Conservation (phyloP, 2,329 filamentous ascomycete genomes). For the Volutella citrinella region DNA sequence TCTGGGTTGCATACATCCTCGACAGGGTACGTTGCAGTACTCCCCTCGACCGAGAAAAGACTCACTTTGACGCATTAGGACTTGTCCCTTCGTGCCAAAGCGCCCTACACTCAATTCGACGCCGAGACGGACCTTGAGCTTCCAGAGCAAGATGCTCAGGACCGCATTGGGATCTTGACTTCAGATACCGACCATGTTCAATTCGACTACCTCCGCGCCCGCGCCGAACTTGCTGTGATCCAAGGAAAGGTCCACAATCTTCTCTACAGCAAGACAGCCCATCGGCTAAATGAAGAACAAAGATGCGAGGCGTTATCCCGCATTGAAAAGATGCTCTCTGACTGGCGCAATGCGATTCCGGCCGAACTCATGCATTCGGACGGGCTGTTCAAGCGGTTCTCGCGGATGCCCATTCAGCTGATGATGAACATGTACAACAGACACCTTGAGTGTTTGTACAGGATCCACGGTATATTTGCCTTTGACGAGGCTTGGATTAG, state of each 20-base stretch:
- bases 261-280: conserved; percentile 9
- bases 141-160: conserved; percentile 13
- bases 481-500: conserved; percentile 18
- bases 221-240: conserved; percentile 15
- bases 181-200: conserved; percentile 4
- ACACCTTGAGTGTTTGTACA: conserved; percentile 14
- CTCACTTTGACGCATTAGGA: conserved; percentile 21
- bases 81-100: conserved; percentile 30
- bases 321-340: conserved; percentile 10
- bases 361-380: conserved; percentile 1
- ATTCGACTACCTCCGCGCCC: conserved; percentile 14
- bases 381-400: conserved; percentile 3
- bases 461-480: conserved; percentile 14
- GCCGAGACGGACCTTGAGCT: conserved; percentile 33
- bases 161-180: conserved; percentile 10
- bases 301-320: background rate
- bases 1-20: conserved; percentile 35
- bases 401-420: background rate
- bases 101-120: conserved; percentile 33
- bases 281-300: conserved; percentile 6
- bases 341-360: conserved; percentile 15
- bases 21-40: conserved; percentile 21
- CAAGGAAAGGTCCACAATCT: conserved; percentile 18
- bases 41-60: too few species aligned
- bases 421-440: conserved; percentile 15